Evolutionary conservation across 176 grass and related monocot species (phyloP).

Genomic region (Carex littledalei): DNA sequence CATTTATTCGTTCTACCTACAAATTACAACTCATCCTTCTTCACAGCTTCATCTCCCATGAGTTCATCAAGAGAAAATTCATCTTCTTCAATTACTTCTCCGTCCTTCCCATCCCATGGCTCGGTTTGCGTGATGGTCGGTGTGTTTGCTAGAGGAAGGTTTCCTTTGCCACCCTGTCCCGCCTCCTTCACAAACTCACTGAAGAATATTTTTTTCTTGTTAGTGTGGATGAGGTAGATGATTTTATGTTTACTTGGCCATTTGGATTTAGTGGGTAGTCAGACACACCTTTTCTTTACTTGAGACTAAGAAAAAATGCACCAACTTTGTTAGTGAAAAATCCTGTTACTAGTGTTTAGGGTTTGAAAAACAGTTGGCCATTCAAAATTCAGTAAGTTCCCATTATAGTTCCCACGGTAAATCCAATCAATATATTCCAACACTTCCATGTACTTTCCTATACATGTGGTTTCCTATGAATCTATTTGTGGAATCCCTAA

Average conservation of each 20-base stretch:
- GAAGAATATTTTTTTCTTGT: constrained; percentile 7
- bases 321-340: background rate
- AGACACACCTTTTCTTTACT: background rate
- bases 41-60: constrained; percentile 46
- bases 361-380: too few species aligned
- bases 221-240: background rate
- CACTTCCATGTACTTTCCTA: background rate
- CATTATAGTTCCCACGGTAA: too few species aligned
- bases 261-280: background rate
- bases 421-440: background rate
- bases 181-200: constrained; percentile 97
- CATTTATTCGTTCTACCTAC: background rate
- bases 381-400: too few species aligned
- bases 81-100: constrained; percentile 80
- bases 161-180: constrained; percentile 80
- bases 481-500: too few species aligned
- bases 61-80: constrained; percentile 96
- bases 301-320: background rate
- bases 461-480: background rate
- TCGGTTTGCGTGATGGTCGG: constrained; percentile 51
- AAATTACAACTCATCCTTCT: constrained; percentile 83
- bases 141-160: constrained; percentile 54
- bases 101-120: constrained; percentile 97
- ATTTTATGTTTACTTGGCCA: background rate
- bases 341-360: background rate